A percentile compares a stretch with the other conserved stretches of the same genome.
phyloP scores from a whole-genome alignment of 805 yeast genomes.

The Ogataea glucozyma region DNA sequence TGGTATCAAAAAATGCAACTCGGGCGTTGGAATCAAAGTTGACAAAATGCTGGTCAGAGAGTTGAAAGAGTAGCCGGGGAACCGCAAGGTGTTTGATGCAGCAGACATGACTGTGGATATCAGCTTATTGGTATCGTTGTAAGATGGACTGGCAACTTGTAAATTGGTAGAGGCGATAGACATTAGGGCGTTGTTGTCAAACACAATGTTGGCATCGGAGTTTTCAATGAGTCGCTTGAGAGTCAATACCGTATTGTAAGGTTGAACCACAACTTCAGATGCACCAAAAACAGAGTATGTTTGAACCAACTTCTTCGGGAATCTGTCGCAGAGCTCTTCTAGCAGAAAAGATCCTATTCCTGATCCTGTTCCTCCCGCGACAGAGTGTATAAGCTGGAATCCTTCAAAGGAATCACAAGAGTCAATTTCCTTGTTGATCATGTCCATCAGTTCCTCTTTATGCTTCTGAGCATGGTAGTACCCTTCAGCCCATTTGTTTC shows the following conservation, averaged over 20 bases:
- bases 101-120: constrained; percentile 84
- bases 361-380: constrained; percentile 98
- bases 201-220: constrained; percentile 85
- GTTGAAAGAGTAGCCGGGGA: constrained; percentile 89
- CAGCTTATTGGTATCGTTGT: constrained; percentile 78
- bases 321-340: constrained; percentile 78
- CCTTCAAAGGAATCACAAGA: constrained; percentile 87
- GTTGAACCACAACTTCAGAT: constrained; percentile 97
- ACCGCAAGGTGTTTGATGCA: constrained; percentile 82
- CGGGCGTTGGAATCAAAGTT: constrained; percentile 82
- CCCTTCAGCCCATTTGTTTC: constrained; percentile 95
- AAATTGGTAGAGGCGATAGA: constrained; percentile 66
- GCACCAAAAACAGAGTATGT: constrained; percentile 87
- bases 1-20: constrained; percentile 71
- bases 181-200: constrained; percentile 85
- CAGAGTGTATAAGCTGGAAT: constrained; percentile 88
- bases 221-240: constrained; percentile 77
- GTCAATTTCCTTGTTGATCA: constrained; percentile 88
- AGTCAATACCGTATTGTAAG: constrained; percentile 86
- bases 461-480: constrained; percentile 69
- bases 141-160: constrained; percentile 60
- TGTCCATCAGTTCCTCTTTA: constrained; percentile 73
- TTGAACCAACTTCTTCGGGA: constrained; percentile 76
- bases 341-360: constrained; percentile 86
- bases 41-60: constrained; percentile 81